Percentiles rank a stretch among this genome's conserved stretches.
Conservation (phyloP, 148 eudicot species). For the Chenopodium formosanum region DNA sequence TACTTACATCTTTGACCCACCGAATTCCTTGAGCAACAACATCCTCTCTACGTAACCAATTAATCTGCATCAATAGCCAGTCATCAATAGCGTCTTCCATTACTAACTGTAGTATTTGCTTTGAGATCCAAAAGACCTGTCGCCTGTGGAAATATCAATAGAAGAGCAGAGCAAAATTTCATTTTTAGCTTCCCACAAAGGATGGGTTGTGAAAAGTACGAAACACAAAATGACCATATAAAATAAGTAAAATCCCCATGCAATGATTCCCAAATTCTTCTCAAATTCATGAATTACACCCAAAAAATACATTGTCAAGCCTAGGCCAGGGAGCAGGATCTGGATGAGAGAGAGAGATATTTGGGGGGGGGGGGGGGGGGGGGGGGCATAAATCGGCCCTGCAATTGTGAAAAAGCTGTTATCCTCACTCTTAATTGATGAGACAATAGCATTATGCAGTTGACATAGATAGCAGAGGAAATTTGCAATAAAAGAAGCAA, state of each 20-base stretch:
- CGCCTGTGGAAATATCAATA: constrained; percentile 50
- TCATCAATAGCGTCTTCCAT: constrained; percentile 99
- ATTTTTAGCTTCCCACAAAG: neutral
- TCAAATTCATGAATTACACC: neutral
- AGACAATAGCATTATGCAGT: neutral
- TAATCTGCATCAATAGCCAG: constrained; percentile 86
- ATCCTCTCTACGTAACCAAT: constrained; percentile 84
- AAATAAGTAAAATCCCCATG: neutral
- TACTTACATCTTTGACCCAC: constrained; percentile 88
- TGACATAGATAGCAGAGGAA: neutral
- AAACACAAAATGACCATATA: neutral
- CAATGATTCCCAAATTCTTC: neutral
- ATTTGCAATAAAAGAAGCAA: neutral
- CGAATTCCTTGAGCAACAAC: constrained; percentile 74
- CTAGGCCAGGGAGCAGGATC: too few relatives aligned
- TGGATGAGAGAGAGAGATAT: too few relatives aligned
- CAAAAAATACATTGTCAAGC: neutral
- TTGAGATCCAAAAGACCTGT: constrained; percentile 98
- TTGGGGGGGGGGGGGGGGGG: too few relatives aligned
- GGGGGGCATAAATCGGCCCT: too few relatives aligned
- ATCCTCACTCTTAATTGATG: neutral
- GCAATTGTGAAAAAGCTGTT: neutral
- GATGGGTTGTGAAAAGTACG: neutral
- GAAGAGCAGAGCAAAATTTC: neutral
- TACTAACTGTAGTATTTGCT: constrained; percentile 88